A percentile compares a stretch with the other conserved stretches of the same genome.
phyloP scores from a whole-genome alignment of 1,139 yeast species.

The Yamadazyma diddensiae region DNA sequence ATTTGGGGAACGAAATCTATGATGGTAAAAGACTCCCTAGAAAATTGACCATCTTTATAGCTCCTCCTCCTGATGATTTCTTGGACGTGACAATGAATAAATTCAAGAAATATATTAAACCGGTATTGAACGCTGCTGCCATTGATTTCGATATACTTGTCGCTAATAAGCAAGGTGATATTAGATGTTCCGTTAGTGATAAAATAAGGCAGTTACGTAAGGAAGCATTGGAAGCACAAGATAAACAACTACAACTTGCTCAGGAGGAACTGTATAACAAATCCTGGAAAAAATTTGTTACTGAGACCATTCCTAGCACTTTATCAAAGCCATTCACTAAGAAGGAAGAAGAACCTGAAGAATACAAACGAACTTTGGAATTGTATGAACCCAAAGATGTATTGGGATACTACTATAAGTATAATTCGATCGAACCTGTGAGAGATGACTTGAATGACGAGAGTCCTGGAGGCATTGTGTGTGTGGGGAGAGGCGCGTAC shows the following conservation, averaged over 20 bases:
- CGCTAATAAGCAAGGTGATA: slow-evolving; percentile 85
- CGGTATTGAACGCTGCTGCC: slow-evolving; percentile 82
- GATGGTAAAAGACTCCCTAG: slow-evolving; percentile 55
- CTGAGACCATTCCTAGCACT: slow-evolving; percentile 10
- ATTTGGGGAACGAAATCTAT: slow-evolving; percentile 39
- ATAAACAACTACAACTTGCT: slow-evolving; percentile 7
- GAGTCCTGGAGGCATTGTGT: slow-evolving; percentile 77
- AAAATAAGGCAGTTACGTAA: slow-evolving; percentile 70
- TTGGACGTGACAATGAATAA: slow-evolving; percentile 71
- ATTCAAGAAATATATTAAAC: slow-evolving; percentile 82
- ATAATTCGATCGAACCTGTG: slow-evolving; percentile 32
- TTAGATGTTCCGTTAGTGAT: slow-evolving; percentile 78
- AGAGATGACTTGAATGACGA: slow-evolving; percentile 28
- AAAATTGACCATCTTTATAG: slow-evolving; percentile 76
- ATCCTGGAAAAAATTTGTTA: too few relatives aligned
- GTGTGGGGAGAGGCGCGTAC: slow-evolving; percentile 94
- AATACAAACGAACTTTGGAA: slow-evolving; percentile 27
- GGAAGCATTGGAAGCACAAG: slow-evolving; percentile 9
- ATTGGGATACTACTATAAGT: slow-evolving; percentile 52
- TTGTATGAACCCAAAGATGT: slow-evolving; percentile 53
- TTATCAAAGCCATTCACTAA: slow-evolving; percentile 11
- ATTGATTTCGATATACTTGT: slow-evolving; percentile 77
- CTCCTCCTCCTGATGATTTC: slow-evolving; percentile 96
- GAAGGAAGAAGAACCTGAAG: slow-evolving; percentile 20
- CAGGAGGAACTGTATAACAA: too few relatives aligned